Conservation (phyloP, 805 yeast species). For the Torulaspora quercuum region DNA sequence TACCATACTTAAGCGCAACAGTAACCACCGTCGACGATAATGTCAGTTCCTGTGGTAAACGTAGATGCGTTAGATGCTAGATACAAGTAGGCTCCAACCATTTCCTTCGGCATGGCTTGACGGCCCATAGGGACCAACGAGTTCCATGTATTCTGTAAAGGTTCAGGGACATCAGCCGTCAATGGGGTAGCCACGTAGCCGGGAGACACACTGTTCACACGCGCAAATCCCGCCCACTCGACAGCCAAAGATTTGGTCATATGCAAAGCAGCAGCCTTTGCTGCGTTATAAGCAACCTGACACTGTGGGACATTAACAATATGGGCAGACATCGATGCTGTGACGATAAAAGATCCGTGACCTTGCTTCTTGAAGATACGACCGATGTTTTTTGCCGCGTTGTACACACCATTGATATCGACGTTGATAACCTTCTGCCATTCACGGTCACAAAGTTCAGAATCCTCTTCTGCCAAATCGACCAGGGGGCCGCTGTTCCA, state of each 20-base stretch:
- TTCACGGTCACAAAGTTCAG: too few species aligned
- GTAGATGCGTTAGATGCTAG: slow-evolving; percentile 77
- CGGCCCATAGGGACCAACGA: slow-evolving; percentile 63
- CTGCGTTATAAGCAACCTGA: slow-evolving; percentile 85
- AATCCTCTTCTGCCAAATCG: slow-evolving; percentile 37
- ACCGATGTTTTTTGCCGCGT: slow-evolving; percentile 74
- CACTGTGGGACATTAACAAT: slow-evolving; percentile 82
- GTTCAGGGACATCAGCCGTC: slow-evolving; percentile 47
- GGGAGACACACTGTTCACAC: slow-evolving; percentile 78
- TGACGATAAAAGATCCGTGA: slow-evolving; percentile 52
- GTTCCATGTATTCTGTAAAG: too few species aligned
- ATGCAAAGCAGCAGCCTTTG: slow-evolving; percentile 83
- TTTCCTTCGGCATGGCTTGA: slow-evolving; percentile 67
- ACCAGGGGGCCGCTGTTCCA: slow-evolving; percentile 66
- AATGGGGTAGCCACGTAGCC: slow-evolving; percentile 78
- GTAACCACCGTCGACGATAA: slow-evolving; percentile 72
- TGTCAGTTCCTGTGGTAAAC: slow-evolving; percentile 76
- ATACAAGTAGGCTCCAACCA: slow-evolving; percentile 75
- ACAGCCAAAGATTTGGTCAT: slow-evolving; percentile 74
- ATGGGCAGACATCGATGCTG: slow-evolving; percentile 88
- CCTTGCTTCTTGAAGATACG: slow-evolving; percentile 68
- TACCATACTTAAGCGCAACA: slow-evolving; percentile 20
- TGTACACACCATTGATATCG: slow-evolving; percentile 77
- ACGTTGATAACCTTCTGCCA: slow-evolving; percentile 74
- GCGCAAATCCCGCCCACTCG: slow-evolving; percentile 43